A percentile compares a stretch with the other conserved stretches of the same genome.
These are phyloP conservation scores for Penicillium sclerotigenum DNA, from an alignment of 2,329 filamentous ascomycete species.

Conservation along the genomic window DNA sequence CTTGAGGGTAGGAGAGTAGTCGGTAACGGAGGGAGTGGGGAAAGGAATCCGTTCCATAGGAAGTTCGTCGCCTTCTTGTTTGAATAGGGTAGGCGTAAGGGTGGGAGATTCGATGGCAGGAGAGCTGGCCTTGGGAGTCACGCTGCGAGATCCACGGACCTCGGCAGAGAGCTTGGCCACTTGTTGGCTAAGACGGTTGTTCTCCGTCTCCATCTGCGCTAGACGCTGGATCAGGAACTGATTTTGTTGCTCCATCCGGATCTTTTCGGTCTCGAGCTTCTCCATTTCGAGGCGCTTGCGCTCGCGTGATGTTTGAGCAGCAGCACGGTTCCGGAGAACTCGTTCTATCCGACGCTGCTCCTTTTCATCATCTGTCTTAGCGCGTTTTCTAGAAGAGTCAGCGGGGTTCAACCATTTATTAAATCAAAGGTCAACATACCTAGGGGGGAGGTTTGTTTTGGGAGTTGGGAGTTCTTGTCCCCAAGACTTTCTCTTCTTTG, in stretches of 20 bases:
- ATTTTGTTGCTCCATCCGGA: constrained; percentile 66
- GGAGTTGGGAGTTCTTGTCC: constrained; percentile 94
- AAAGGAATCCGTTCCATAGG: constrained; percentile 42
- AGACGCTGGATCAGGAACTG: constrained; percentile 65
- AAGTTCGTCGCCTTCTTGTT: constrained; percentile 45
- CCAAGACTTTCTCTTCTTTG: constrained; percentile 98
- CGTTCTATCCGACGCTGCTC: constrained; percentile 96
- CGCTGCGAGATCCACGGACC: constrained; percentile 42
- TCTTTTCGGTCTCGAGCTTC: constrained; percentile 66
- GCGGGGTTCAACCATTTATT: background rate
- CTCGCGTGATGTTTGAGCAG: constrained; percentile 93
- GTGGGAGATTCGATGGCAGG: constrained; percentile 38
- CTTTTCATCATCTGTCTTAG: constrained; percentile 98
- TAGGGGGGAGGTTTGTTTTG: constrained; percentile 91
- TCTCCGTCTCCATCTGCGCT: constrained; percentile 56
- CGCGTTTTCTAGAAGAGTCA: constrained; percentile 68
- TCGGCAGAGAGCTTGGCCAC: constrained; percentile 50
- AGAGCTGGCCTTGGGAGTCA: constrained; percentile 38
- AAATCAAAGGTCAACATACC: constrained; percentile 53
- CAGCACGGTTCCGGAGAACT: constrained; percentile 91
- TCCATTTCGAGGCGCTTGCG: constrained; percentile 89
- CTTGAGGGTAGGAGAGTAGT: constrained; percentile 41
- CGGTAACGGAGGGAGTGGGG: constrained; percentile 38
- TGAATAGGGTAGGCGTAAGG: constrained; percentile 42
- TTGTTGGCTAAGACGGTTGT: constrained; percentile 50